Percentiles rank a stretch among this genome's conserved stretches.
phyloP scores from a whole-genome alignment of 208 protist species.

The Acanthamoeba healyi region DNA sequence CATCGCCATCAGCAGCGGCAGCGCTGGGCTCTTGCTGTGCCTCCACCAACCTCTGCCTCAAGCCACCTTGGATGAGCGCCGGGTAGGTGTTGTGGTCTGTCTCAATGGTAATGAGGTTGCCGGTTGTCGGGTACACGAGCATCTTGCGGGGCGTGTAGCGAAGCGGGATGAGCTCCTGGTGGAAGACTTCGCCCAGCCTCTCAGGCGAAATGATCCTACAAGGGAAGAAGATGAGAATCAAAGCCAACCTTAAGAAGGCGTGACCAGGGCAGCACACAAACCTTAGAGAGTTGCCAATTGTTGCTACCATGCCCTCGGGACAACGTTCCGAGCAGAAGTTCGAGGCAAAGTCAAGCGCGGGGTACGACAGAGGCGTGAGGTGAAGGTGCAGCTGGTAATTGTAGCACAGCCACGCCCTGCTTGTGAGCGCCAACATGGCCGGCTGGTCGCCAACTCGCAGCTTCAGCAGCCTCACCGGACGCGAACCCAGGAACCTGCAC shows the following conservation, averaged over 20 bases:
- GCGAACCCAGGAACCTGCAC: slow-evolving; percentile 84
- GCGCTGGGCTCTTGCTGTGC: slow-evolving; percentile 49
- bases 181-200: slow-evolving; percentile 90
- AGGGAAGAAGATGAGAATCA: background rate
- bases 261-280: background rate
- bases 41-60: slow-evolving; percentile 9
- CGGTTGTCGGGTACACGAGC: slow-evolving; percentile 86
- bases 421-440: slow-evolving; percentile 93
- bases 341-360: slow-evolving; percentile 89
- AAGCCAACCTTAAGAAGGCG: background rate
- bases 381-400: slow-evolving; percentile 80
- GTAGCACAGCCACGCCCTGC: slow-evolving; percentile 92
- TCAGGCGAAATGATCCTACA: slow-evolving; percentile 87
- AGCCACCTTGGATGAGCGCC: slow-evolving; percentile 42
- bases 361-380: slow-evolving; percentile 91
- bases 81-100: slow-evolving; percentile 89
- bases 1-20: background rate
- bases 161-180: slow-evolving; percentile 87
- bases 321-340: slow-evolving; percentile 92
- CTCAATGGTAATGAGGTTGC: slow-evolving; percentile 90
- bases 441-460: slow-evolving; percentile 78
- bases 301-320: slow-evolving; percentile 91
- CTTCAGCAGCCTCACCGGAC: slow-evolving; percentile 80
- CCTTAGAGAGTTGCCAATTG: slow-evolving; percentile 87
- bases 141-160: slow-evolving; percentile 91